phyloP scores from a whole-genome alignment of 2,329 filamentous ascomycete species.

The Ophiostoma montium region DNA sequence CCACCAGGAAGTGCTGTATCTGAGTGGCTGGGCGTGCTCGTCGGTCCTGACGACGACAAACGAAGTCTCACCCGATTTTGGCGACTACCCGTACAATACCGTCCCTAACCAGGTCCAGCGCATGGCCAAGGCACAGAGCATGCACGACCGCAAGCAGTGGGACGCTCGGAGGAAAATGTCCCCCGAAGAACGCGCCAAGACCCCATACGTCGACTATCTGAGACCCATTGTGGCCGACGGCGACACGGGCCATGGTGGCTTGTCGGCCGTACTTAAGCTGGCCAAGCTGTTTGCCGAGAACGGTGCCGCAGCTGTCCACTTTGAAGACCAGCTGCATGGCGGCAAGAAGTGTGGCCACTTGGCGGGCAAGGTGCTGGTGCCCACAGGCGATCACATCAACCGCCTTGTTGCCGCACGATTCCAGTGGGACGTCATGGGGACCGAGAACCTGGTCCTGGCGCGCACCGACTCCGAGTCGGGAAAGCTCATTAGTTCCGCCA shows the following conservation, averaged over 20 bases:
- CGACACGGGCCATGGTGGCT: constrained; percentile 86
- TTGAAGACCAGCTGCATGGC: constrained; percentile 94
- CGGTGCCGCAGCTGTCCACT: constrained; percentile 89
- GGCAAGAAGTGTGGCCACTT: constrained; percentile 98
- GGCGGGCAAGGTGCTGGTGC: constrained; percentile 90
- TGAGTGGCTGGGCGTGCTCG: constrained; percentile 96
- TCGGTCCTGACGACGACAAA: constrained; percentile 87
- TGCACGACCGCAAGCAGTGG: constrained; percentile 95
- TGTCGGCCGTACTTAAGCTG: constrained; percentile 87
- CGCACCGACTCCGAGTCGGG: constrained; percentile 93
- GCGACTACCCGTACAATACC: constrained; percentile 98
- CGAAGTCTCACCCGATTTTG: constrained; percentile 94
- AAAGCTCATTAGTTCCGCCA: constrained; percentile 73
- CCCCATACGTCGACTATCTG: constrained; percentile 82
- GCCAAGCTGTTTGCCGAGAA: constrained; percentile 97
- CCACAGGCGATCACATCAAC: constrained; percentile 91
- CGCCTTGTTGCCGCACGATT: constrained; percentile 81
- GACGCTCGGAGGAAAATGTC: constrained; percentile 69
- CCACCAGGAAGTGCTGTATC: constrained; percentile 89
- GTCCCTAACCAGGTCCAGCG: constrained; percentile 97
- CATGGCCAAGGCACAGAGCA: constrained; percentile 87
- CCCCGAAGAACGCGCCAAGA: constrained; percentile 54
- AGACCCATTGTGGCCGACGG: constrained; percentile 92
- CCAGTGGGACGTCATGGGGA: constrained; percentile 97
- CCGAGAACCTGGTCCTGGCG: constrained; percentile 87